phyloP scores from a whole-genome alignment of 257 asterid genomes.

The Nicotiana attenuata region DNA sequence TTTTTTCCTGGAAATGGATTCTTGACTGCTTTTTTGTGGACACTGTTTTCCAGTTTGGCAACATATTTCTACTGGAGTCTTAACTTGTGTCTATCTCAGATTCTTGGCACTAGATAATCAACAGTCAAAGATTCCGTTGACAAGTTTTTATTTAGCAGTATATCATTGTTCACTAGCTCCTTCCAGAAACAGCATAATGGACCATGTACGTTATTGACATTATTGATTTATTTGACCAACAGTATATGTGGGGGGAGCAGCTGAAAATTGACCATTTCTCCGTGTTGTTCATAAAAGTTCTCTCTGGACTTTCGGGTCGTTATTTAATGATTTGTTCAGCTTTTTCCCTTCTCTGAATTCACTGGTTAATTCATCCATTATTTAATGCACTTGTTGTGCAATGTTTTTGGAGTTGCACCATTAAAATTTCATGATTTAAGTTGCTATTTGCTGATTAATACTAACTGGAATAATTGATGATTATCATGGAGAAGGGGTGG shows the following conservation, averaged over 20 bases:
- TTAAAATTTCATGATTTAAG: neutral
- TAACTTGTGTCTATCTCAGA: neutral
- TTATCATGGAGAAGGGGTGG: neutral
- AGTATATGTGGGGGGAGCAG: constrained; percentile 1
- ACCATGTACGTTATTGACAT: neutral
- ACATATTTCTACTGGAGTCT: neutral
- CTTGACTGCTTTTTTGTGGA: neutral
- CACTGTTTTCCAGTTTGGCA: neutral
- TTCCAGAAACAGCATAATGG: neutral
- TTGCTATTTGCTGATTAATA: neutral
- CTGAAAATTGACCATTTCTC: neutral
- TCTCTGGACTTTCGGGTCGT: neutral
- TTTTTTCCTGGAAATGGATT: neutral
- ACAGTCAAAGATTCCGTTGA: neutral
- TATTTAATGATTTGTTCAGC: neutral
- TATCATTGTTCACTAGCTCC: neutral
- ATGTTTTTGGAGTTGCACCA: neutral
- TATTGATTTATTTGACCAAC: neutral
- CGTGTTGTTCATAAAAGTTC: neutral
- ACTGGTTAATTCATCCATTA: neutral
- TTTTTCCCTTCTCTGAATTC: neutral
- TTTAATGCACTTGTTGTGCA: neutral
- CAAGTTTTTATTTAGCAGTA: neutral
- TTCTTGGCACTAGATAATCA: neutral
- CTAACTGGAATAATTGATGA: neutral